These are phyloP conservation scores for Pharus latifolius DNA, from an alignment of 176 grass and related monocot genomes.

Conservation along the genomic window DNA sequence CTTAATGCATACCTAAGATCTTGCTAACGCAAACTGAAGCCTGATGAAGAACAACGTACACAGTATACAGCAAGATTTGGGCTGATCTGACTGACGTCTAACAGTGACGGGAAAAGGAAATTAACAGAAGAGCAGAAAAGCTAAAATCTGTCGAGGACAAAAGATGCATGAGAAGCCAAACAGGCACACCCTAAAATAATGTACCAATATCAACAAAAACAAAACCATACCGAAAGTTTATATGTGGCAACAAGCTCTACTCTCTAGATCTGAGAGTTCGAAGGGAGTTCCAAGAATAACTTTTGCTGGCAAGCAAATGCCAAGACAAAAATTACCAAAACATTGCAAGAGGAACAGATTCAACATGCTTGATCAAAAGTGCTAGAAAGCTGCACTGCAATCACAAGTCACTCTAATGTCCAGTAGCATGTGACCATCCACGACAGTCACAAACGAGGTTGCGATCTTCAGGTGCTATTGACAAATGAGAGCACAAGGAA, in stretches of 20 bases:
- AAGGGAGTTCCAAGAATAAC: conserved; percentile 29
- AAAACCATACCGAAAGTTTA: conserved; percentile 39
- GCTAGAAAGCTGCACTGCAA: conserved; percentile 34
- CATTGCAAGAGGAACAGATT: conserved; percentile 31
- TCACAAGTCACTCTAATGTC: conserved; percentile 46
- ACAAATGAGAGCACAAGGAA: conserved; percentile 72
- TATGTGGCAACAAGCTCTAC: conserved; percentile 4
- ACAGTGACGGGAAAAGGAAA: neutral
- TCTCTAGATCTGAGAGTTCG: conserved; percentile 22
- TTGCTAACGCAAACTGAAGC: conserved; percentile 11
- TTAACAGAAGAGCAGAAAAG: conserved; percentile 15
- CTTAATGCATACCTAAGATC: conserved; percentile 15
- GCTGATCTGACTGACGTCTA: conserved; percentile 1
- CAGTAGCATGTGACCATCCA: conserved; percentile 49
- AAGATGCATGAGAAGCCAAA: neutral
- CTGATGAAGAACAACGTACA: neutral
- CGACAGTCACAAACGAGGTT: neutral
- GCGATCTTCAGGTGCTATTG: conserved; percentile 73
- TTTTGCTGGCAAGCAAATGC: conserved; percentile 27
- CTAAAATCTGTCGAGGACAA: conserved; percentile 16
- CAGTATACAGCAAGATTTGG: neutral
- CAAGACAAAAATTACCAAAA: conserved; percentile 38
- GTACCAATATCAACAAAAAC: neutral
- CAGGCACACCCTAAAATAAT: neutral
- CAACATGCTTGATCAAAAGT: conserved; percentile 46